Evolutionary conservation across 2,329 filamentous ascomycete genomes (phyloP), one percentile per base, ranked within the genome.

Genomic region (Beauveria sp.): DNA sequence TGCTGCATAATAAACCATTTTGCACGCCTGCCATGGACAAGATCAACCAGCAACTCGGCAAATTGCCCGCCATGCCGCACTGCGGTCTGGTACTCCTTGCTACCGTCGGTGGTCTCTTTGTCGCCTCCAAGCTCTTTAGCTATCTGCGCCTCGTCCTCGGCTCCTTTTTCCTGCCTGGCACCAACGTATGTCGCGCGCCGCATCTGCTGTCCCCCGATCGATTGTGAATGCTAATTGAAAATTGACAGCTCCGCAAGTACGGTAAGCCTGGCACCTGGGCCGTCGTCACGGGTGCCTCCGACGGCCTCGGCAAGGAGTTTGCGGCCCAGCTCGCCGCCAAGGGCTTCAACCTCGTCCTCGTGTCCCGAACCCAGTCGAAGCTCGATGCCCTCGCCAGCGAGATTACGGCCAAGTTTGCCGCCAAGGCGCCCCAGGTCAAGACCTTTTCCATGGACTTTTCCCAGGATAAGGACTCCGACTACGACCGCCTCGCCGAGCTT

Each of bases 271-370:
- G 93, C 65, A 93, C 89, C 63, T 99, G 93, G 93, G 95, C 91
- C 38, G 85, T 99, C 61, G 84, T 99, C 46, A 99, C 95, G 28
- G 95, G 95, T 65, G 95, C 93, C 57, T 97, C 93, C 12, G 95
- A 99, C 75, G 96, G 95, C 66, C 87, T 99, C 65, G 95, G 95
- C 73, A 98, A 96, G 77, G 95, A 99, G 78, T 99, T 91, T 73
- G 91, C 93, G 43, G 82, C 89, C 38, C 92, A 98, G 74, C 87
- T 99, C 62, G 93, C 95, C 26, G 81, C 85, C 64, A 93, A 95
- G 73, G 93, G 93, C 69, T 99, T 93, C 85, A 98, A 97, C 77
- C 81, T 98, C 68, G 80, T 99, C 65, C 90, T 99, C 68, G 88
- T 99, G 64, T 98, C 95, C 51, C 93, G 96, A 69, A 98, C 96